Evolutionary conservation across 1,284 basidiomycete genomes (phyloP).

Genomic region (Phylloboletellus chloephorus): DNA sequence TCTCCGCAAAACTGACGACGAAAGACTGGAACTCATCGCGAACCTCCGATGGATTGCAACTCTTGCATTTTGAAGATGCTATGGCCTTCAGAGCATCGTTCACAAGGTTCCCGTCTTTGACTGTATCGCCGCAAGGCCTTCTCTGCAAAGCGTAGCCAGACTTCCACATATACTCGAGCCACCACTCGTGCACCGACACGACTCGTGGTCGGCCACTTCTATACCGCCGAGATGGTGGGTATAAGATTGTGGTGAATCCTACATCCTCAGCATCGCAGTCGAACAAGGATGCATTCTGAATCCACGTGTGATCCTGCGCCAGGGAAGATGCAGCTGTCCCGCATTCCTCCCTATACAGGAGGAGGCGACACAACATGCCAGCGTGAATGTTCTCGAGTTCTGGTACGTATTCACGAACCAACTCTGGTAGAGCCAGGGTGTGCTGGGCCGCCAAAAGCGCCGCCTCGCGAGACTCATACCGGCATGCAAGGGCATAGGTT

Average conservation of each 20-base stretch:
- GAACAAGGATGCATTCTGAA: conserved; percentile 3
- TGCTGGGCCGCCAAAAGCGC: conserved; percentile 13
- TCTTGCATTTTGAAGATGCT: conserved; percentile 4
- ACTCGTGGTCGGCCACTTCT: not conserved
- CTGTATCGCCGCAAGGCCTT: not conserved
- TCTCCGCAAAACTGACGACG: conserved; percentile 9
- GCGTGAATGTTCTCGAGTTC: conserved; percentile 17
- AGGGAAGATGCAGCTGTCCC: conserved; percentile 1
- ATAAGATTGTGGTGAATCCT: not conserved
- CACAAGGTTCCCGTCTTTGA: conserved; percentile 10
- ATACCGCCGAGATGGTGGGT: conserved; percentile 8
- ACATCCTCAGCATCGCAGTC: not conserved
- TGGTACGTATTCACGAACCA: conserved; percentile 2
- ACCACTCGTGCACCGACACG: conserved; percentile 12
- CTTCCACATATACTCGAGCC: conserved; percentile 15
- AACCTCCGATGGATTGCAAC: not conserved
- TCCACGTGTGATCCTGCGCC: conserved; percentile 9
- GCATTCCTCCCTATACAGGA: conserved; percentile 15
- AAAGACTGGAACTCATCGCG: conserved; percentile 9
- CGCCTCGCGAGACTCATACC: conserved; percentile 1
- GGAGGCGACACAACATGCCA: conserved; percentile 7
- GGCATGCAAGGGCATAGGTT: conserved; percentile 20
- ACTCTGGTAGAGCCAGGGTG: conserved; percentile 6
- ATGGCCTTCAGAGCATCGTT: not conserved
- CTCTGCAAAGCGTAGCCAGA: conserved; percentile 6